Percentiles rank a stretch among this genome's conserved stretches.
Conservation (phyloP, 495 filamentous ascomycete genomes). For the Xylaria acuta region DNA sequence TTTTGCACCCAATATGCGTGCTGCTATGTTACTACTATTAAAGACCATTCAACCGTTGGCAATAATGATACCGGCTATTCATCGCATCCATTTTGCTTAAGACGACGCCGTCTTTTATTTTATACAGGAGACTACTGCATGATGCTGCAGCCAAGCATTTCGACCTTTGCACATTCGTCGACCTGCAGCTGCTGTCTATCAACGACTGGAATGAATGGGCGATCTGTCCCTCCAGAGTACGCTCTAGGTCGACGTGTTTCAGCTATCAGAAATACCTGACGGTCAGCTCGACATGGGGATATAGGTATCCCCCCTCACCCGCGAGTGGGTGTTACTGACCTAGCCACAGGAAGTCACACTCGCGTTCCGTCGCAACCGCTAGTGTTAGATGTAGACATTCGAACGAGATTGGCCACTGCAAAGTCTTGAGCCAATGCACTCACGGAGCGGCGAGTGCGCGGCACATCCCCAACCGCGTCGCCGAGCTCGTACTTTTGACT, state of each 20-base stretch:
- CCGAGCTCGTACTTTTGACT: constrained; percentile 8
- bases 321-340: constrained; percentile 32
- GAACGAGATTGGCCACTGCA: neutral
- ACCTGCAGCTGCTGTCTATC: constrained; percentile 38
- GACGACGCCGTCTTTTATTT: constrained; percentile 31
- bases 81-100: constrained; percentile 5
- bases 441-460: neutral
- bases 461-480: constrained; percentile 14
- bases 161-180: constrained; percentile 40
- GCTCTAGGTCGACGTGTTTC: constrained; percentile 36
- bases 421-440: constrained; percentile 12
- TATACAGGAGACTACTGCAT: constrained; percentile 35
- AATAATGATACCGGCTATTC: constrained; percentile 22
- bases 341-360: constrained; percentile 39
- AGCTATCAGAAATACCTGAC: constrained; percentile 29
- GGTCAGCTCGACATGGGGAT: constrained; percentile 23
- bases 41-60: neutral
- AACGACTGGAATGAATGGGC: constrained; percentile 22
- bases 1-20: neutral
- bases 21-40: neutral
- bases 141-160: constrained; percentile 41
- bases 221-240: constrained; percentile 27
- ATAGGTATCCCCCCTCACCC: neutral
- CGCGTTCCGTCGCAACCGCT: constrained; percentile 36
- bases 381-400: constrained; percentile 2